Evolutionary conservation across 805 yeast genomes (phyloP), one percentile per base, ranked within the genome.

Genomic region (Candida mattraensis): DNA sequence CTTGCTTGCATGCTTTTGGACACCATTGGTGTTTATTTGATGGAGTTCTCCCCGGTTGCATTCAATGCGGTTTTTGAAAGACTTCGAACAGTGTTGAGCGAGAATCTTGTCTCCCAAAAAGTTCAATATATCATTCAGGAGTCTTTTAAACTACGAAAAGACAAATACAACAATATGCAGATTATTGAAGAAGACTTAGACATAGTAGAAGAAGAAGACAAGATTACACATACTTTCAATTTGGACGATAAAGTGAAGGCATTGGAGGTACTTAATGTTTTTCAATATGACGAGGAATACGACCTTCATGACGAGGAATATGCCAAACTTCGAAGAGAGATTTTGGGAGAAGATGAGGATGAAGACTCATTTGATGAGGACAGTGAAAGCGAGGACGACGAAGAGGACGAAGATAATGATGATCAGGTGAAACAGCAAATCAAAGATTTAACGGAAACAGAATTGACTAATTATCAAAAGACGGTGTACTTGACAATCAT

Each of bases 401-500:
- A 42, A 8, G 50, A 45, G 6, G 50, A 50, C 15, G 48, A 40
- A 5, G 40, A 37, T 0, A 48, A 48, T 4, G 49, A 42, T 17
- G 37, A 41, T 24, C 47, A 40, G 28, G 51, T 37, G 20, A 49
- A 43, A 39, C 46, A 50, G 19, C 60, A 61, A 32, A 69, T 81
- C 25, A 66, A 68, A 25, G 96, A 89, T 57, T 60, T 83, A 68
- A 84, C 95, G 0, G 82, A 82, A 30, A 62, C 80, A 0, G 76
- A 76, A 17, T 60, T 80, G 19, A 66, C 78, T 2, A 77, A 79
- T 33, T 78, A 78, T 47, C 87, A 87, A 48, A 87, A 87, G 49
- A 74, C 74, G 1, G 83, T 91, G 2, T 91, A 91, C 50, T 63
- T 89, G 18, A 82, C 91, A 0, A 66, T 93, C 7, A 87, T 86